Evolutionary conservation across 805 yeast genomes (phyloP), one percentile per base, ranked within the genome.

Genomic region (Cyberlindnera subsufficiens): DNA sequence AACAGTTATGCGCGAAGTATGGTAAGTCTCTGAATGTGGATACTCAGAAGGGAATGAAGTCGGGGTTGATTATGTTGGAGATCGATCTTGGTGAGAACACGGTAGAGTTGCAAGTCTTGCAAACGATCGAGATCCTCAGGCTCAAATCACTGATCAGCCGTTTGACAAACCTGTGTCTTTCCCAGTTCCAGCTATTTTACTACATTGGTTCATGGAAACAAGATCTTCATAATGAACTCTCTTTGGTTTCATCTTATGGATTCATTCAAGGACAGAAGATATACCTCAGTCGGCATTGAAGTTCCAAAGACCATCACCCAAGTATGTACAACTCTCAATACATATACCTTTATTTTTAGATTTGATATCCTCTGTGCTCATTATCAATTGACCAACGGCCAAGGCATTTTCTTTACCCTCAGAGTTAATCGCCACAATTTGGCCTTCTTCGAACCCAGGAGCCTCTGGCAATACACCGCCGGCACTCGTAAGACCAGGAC

Each of bases 381-480:
- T 87, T 38, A 76, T 64, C 48, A 91, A 69, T 54, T 80, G 80
- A n/a, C 97, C 98, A 44, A 91, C 72, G 6, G 97, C 97, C 64
- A 91, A 67, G 0, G 97, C 96, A 55, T 75, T 71, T 51, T 89
- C 95, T 59, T 91, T 91, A 45, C 96, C 96, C 65, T 90, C 96
- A 39, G 97, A 96, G 59, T 81, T 84, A 20, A 91, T 76, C 8
- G 85, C 74, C 37, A 90, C 96, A 25, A 86, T 73, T n/a, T 81
- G 70, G 42, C 75, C 95, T 52, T 77, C 71, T 34, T 75, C 80
- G 45, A 79, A 60, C 7, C 75, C 74, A 32, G 82, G 77, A 27
- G 82, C 82, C 19, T 81, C 90, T 17, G 96, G 96, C 47, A 89
- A 68, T 42, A 67, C 65, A 17, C 95, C 96, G 34, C 96, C 96